Percentiles rank a stretch among this genome's conserved stretches.
Conservation (phyloP, 129 eudicot genomes). For the Escallonia herrerae region DNA sequence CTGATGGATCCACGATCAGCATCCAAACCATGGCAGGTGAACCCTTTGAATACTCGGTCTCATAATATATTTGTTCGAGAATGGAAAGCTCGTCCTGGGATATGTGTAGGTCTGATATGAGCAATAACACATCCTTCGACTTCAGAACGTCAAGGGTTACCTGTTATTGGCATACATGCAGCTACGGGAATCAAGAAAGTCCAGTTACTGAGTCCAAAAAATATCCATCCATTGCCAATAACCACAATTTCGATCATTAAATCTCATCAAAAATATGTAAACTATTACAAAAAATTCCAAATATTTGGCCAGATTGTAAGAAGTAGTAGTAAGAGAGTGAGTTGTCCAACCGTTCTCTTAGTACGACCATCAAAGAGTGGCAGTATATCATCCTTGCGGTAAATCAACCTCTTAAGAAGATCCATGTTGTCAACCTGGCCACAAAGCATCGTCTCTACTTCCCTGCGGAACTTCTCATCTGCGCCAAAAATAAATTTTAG, state of each 20-base stretch:
- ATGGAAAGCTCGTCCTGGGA: slow-evolving; percentile 43
- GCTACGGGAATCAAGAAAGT: not conserved
- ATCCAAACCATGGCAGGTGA: slow-evolving; percentile 56
- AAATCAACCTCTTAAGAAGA: slow-evolving; percentile 47
- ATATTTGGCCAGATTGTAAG: too few species aligned
- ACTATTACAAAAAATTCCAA: too few species aligned
- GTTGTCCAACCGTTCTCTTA: slow-evolving; percentile 37
- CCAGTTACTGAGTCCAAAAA: too few species aligned
- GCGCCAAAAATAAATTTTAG: not conserved
- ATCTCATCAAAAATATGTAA: too few species aligned
- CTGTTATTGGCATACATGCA: slow-evolving; percentile 21
- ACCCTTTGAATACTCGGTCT: slow-evolving; percentile 29
- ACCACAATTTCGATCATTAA: too few species aligned
- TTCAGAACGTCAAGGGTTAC: slow-evolving; percentile 56
- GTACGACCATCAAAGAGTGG: slow-evolving; percentile 54
- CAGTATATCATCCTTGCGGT: slow-evolving; percentile 44
- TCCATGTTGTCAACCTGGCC: slow-evolving; percentile 77
- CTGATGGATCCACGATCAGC: slow-evolving; percentile 40
- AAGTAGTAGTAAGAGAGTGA: not conserved
- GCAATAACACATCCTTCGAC: slow-evolving; percentile 55
- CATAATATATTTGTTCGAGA: slow-evolving; percentile 50
- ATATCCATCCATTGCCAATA: too few species aligned
- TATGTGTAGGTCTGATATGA: slow-evolving; percentile 67
- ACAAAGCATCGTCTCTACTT: slow-evolving; percentile 39
- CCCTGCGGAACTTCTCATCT: slow-evolving; percentile 43